These are phyloP conservation scores for Globisporangium recalcitrans DNA, from an alignment of 352 stramenopile species.

Conservation along the genomic window DNA sequence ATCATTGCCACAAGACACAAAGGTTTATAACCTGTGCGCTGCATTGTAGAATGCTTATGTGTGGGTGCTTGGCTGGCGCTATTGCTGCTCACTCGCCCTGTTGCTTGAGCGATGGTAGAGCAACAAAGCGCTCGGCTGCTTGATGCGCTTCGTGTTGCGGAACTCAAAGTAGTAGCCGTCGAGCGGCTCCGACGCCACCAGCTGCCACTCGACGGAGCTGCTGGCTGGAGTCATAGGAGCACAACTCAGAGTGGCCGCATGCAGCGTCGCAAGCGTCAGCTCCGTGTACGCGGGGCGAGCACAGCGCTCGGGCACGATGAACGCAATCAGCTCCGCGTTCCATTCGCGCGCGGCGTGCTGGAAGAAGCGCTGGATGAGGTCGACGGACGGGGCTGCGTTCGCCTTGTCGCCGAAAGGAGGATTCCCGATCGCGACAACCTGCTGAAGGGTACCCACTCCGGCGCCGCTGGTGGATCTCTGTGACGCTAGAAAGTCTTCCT, in stretches of 20 bases:
- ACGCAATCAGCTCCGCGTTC: slow-evolving; percentile 45
- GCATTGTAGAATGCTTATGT: neutral
- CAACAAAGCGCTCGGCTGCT: slow-evolving; percentile 58
- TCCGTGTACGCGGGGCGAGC: slow-evolving; percentile 32
- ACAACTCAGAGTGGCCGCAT: neutral
- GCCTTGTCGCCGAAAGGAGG: slow-evolving; percentile 52
- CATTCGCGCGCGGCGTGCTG: slow-evolving; percentile 41
- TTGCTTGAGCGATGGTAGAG: slow-evolving; percentile 19
- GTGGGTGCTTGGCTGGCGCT: too few relatives aligned
- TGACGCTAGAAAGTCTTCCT: slow-evolving; percentile 54
- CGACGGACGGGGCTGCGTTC: slow-evolving; percentile 9
- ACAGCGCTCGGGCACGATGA: slow-evolving; percentile 70
- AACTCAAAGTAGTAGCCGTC: slow-evolving; percentile 58
- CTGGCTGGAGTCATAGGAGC: neutral
- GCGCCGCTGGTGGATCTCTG: slow-evolving; percentile 8
- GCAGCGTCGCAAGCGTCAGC: slow-evolving; percentile 28
- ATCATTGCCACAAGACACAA: too few relatives aligned
- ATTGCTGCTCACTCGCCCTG: too few relatives aligned
- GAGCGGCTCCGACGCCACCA: slow-evolving; percentile 30
- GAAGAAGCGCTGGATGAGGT: slow-evolving; percentile 59
- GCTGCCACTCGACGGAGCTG: slow-evolving; percentile 18
- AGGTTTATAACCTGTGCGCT: too few relatives aligned
- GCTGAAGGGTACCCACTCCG: neutral
- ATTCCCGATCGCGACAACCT: slow-evolving; percentile 56
- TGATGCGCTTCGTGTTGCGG: slow-evolving; percentile 44